These are phyloP conservation scores for Aureobasidium sp. DNA, from an alignment of 2,329 filamentous ascomycete species.

Conservation along the genomic window DNA sequence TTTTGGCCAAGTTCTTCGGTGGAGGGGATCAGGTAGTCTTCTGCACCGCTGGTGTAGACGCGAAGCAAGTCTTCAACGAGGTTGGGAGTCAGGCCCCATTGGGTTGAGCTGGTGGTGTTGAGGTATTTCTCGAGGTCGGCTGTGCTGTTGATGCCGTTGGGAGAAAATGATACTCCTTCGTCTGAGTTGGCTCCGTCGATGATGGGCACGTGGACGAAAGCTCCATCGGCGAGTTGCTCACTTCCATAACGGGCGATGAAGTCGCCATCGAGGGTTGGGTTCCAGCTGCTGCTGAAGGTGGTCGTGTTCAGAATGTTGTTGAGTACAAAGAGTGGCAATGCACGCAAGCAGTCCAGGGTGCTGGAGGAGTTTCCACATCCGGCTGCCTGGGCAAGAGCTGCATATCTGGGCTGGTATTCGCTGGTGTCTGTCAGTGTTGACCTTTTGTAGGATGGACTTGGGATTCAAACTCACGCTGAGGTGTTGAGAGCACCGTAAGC, in stretches of 20 bases:
- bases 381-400: constrained; percentile 52
- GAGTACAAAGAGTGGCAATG: constrained; percentile 27
- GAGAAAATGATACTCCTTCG: constrained; percentile 55
- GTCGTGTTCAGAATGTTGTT: constrained; percentile 26
- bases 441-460: constrained; percentile 23
- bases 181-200: constrained; percentile 59
- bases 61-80: constrained; percentile 36
- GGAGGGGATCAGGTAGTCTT: constrained; percentile 43
- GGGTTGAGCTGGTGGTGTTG: constrained; percentile 21
- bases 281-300: constrained; percentile 33
- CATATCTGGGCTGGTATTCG: constrained; percentile 51
- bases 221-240: constrained; percentile 48
- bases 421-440: constrained; percentile 19
- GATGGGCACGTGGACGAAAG: constrained; percentile 55
- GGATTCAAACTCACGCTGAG: constrained; percentile 30
- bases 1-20: constrained; percentile 30
- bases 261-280: constrained; percentile 49
- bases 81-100: constrained; percentile 20
- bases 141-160: constrained; percentile 48
- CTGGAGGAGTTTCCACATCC: constrained; percentile 53
- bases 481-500: constrained; percentile 27
- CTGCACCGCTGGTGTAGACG: constrained; percentile 48
- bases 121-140: constrained; percentile 44
- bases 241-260: constrained; percentile 48
- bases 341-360: constrained; percentile 60